Conservation (phyloP, 2,329 filamentous ascomycete genomes). For the Sporothrix globosa region DNA sequence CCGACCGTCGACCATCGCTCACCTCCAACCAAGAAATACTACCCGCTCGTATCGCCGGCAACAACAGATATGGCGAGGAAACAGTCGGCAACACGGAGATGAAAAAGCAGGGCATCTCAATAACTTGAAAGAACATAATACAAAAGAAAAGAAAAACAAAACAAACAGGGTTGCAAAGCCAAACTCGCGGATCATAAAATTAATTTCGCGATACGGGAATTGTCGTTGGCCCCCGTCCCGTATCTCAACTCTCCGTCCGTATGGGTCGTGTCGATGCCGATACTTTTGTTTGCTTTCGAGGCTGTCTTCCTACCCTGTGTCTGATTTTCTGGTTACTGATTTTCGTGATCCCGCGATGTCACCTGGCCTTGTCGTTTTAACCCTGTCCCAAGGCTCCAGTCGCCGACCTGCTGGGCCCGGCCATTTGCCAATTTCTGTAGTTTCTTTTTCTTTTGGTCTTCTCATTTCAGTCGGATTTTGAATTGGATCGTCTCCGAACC, state of each 20-base stretch:
- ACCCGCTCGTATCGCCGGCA: slow-evolving; percentile 7
- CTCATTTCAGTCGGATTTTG: neutral
- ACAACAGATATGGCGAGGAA: neutral
- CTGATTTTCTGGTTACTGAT: neutral
- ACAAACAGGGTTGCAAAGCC: neutral
- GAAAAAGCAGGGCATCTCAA: neutral
- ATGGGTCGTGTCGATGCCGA: neutral
- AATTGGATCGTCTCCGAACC: neutral
- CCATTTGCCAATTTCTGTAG: slow-evolving; percentile 11
- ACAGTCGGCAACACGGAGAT: neutral
- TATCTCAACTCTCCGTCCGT: neutral
- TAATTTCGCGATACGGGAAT: slow-evolving; percentile 22
- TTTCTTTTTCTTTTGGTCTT: slow-evolving; percentile 3
- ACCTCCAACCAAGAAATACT: neutral
- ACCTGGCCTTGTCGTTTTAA: slow-evolving; percentile 22
- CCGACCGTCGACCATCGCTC: neutral
- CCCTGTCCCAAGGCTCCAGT: slow-evolving; percentile 12
- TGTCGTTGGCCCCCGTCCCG: neutral
- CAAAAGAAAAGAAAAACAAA: neutral
- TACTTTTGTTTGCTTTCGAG: neutral
- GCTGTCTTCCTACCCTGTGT: neutral
- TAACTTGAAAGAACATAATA: neutral
- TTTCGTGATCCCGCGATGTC: slow-evolving; percentile 26
- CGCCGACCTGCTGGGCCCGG: slow-evolving; percentile 30
- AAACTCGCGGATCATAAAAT: neutral